A percentile compares a stretch with the other conserved stretches of the same genome.
These are phyloP conservation scores for Psilocybe subaeruginosa DNA, from an alignment of 768 basidiomycete species.

Conservation along the genomic window DNA sequence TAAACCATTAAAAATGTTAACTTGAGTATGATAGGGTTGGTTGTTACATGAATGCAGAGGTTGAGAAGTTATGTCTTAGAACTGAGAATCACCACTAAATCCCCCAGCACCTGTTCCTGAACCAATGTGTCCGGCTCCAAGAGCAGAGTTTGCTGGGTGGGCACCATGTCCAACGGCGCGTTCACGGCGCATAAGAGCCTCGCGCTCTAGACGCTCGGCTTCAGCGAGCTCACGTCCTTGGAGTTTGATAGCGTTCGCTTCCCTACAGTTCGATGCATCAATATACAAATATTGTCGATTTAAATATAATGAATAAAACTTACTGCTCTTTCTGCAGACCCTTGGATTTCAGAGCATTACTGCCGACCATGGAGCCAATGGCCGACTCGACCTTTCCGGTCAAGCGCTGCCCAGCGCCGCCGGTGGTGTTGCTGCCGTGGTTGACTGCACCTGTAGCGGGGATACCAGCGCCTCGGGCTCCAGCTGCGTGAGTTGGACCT, in stretches of 20 bases:
- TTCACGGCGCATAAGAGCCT: constrained; percentile 50
- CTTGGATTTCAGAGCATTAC: constrained; percentile 48
- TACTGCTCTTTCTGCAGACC: constrained; percentile 54
- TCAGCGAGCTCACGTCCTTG: constrained; percentile 54
- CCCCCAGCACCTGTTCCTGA: neutral
- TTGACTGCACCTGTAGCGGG: constrained; percentile 25
- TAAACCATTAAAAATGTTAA: too few relatives aligned
- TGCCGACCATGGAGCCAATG: constrained; percentile 47
- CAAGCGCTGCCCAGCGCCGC: constrained; percentile 34
- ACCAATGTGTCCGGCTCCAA: neutral
- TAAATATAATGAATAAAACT: constrained; percentile 9
- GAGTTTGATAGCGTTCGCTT: constrained; percentile 45
- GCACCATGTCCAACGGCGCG: constrained; percentile 56
- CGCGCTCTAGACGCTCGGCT: constrained; percentile 56
- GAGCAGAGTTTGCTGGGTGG: constrained; percentile 1
- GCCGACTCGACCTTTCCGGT: constrained; percentile 53
- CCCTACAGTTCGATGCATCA: constrained; percentile 27
- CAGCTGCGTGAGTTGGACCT: constrained; percentile 10
- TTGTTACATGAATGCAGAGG: neutral
- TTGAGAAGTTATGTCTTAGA: neutral
- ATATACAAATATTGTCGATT: neutral
- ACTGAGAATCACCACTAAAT: constrained; percentile 13
- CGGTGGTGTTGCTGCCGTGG: constrained; percentile 16
- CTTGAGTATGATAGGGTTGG: neutral
- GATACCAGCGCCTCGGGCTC: constrained; percentile 15